phyloP scores from a whole-genome alignment of 2,329 filamentous ascomycete species.

The Aspergillus unguis region DNA sequence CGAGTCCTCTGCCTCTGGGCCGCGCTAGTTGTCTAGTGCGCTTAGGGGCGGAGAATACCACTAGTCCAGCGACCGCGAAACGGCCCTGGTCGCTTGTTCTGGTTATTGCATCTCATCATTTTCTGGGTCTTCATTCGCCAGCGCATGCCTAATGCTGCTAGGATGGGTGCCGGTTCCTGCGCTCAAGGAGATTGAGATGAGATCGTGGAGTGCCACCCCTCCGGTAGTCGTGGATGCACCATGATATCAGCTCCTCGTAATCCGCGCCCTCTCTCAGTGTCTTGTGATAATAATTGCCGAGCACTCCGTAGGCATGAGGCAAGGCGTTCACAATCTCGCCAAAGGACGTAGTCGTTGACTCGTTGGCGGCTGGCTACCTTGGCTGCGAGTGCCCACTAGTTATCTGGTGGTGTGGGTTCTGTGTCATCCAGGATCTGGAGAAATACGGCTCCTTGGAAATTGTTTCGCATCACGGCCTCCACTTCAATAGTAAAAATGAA shows the following conservation, averaged over 20 bases:
- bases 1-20: slow-evolving; percentile 8
- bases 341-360: background rate
- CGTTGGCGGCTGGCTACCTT: no score
- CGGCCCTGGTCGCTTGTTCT: background rate
- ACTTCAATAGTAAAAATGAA: slow-evolving; percentile 11
- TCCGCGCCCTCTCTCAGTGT: background rate
- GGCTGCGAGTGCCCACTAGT: no score
- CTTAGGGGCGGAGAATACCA: background rate
- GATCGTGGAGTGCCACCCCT: background rate
- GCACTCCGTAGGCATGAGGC: background rate
- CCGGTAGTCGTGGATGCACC: background rate
- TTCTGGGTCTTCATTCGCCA: background rate
- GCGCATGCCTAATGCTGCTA: background rate
- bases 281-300: slow-evolving; percentile 8
- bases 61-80: background rate
- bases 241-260: slow-evolving; percentile 3
- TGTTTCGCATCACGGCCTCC: slow-evolving; percentile 10
- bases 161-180: background rate
- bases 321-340: slow-evolving; percentile 14
- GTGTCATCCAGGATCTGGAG: slow-evolving; percentile 8
- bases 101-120: slow-evolving; percentile 2
- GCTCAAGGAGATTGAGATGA: background rate
- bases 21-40: slow-evolving; percentile 6
- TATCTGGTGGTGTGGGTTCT: background rate
- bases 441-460: background rate